These are phyloP conservation scores for Candida khao-thaluensis DNA, from an alignment of 805 yeast species.

Conservation along the genomic window DNA sequence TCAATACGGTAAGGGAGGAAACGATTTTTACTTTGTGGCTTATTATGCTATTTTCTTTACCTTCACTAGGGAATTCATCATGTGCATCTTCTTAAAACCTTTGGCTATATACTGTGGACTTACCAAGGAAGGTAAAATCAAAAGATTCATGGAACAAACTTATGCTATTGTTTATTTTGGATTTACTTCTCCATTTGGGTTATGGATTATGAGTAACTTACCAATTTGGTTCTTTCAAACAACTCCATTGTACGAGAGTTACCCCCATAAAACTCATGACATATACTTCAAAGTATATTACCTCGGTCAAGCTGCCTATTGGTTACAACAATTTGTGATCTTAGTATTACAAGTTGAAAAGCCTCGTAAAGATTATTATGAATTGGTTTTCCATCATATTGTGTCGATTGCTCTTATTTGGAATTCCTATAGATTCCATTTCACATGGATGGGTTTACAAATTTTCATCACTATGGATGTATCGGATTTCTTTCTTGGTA, in stretches of 20 bases:
- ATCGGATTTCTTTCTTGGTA: slow-evolving; percentile 83
- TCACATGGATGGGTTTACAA: slow-evolving; percentile 92
- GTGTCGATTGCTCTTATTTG: slow-evolving; percentile 86
- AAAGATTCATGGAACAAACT: slow-evolving; percentile 90
- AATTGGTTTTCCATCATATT: slow-evolving; percentile 89
- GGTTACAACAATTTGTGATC: slow-evolving; percentile 94
- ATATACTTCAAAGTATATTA: slow-evolving; percentile 76
- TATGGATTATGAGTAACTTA: slow-evolving; percentile 76
- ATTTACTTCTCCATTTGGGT: slow-evolving; percentile 78
- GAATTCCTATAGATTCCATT: slow-evolving; percentile 89
- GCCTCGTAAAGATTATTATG: slow-evolving; percentile 92
- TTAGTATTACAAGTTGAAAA: slow-evolving; percentile 82
- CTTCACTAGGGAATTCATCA: slow-evolving; percentile 82
- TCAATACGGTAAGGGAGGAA: slow-evolving; percentile 82
- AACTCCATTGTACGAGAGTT: slow-evolving; percentile 69
- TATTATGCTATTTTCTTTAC: slow-evolving; percentile 87
- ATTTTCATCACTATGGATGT: slow-evolving; percentile 95
- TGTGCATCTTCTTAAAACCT: slow-evolving; percentile 81
- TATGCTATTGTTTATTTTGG: slow-evolving; percentile 83
- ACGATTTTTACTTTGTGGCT: slow-evolving; percentile 76
- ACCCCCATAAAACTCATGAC: slow-evolving; percentile 80
- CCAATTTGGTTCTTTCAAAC: slow-evolving; percentile 93
- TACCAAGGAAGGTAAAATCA: slow-evolving; percentile 52
- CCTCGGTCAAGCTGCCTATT: slow-evolving; percentile 90
- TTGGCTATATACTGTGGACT: slow-evolving; percentile 57